Base-by-base conservation (phyloP, 441 rosid species). In the Iberis amara region DNA sequence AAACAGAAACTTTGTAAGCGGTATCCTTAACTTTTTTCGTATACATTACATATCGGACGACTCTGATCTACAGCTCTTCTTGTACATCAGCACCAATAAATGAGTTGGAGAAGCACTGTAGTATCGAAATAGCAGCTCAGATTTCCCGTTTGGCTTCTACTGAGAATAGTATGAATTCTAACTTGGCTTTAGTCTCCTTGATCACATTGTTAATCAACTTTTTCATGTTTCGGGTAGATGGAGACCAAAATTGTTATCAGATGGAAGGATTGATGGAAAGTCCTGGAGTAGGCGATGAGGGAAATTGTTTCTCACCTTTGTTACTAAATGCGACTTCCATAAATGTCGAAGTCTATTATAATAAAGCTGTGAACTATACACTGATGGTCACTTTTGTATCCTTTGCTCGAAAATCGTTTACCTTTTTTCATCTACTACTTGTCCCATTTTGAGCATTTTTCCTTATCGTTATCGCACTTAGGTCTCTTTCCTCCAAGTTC, bases 311-410 rank as follows among this genome's bases (percentile, higher is more conserved):
- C 76, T 72, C 96, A 3, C 92, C 96, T 32, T 70, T 92, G 47
- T 71, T 76, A n/a, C 66, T 92, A 54, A 92, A 92, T 73, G 86
- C 88, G 37, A 88, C 99, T 58, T 88, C 99, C 63, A 78, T 92
- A 51, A 92, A 92, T 65, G 74, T 88, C 62, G 96, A 92, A 66
- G 89, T 86, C 57, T 92, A 92, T 76, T 92, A 83, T 49, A 92
- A 86, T 63, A 88, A 92, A 81, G 99, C 99, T 68, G 99, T 92
- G 64, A 92, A 92, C 76, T 88, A 92, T 71, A 92, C 96, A 47
- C 68, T 92, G 74, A 88, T 92, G 95, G 96, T 92, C 78, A 88
- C 99, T 46, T 92, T 92, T 78, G 99, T 92, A 92, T 92, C 98
- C 98, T 90, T 73, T 39, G 52, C 9, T 44, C 44, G 39, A 36